These are phyloP conservation scores for Cylindrodendrum hubeiense DNA, from an alignment of 2,329 filamentous ascomycete genomes.

Conservation along the genomic window DNA sequence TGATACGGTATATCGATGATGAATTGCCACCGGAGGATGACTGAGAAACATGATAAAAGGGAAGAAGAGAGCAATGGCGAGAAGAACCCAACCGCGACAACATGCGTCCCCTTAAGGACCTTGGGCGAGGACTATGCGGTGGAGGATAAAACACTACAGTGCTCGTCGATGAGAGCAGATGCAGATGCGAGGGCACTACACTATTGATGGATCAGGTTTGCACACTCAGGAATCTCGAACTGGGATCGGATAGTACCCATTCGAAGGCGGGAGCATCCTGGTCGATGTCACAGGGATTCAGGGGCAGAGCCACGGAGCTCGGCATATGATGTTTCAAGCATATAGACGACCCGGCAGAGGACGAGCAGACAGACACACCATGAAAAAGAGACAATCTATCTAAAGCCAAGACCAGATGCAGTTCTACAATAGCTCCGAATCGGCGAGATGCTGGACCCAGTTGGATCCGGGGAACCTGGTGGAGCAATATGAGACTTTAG, in stretches of 20 bases:
- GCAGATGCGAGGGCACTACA: neutral
- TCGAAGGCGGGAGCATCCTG: neutral
- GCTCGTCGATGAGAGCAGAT: neutral
- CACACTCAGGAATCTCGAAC: slow-evolving; percentile 5
- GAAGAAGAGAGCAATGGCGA: slow-evolving; percentile 11
- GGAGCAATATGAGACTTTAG: neutral
- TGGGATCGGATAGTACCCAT: neutral
- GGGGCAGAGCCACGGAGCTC: neutral
- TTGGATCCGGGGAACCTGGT: slow-evolving; percentile 3
- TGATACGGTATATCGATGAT: slow-evolving; percentile 96
- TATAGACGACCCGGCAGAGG: neutral
- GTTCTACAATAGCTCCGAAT: neutral
- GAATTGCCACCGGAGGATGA: slow-evolving; percentile 98
- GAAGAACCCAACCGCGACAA: neutral
- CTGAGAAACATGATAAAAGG: slow-evolving; percentile 56
- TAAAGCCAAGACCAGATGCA: neutral
- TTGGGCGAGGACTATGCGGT: neutral
- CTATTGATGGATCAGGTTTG: slow-evolving; percentile 1
- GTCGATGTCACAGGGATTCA: slow-evolving; percentile 7
- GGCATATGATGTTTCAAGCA: slow-evolving; percentile 17
- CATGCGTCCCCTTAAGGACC: neutral
- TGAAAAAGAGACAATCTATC: neutral
- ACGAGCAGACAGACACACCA: neutral
- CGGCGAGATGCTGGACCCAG: neutral
- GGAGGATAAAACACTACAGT: neutral